phyloP scores from a whole-genome alignment of 768 basidiomycete genomes.

The Agaricus sinodeliciosus region DNA sequence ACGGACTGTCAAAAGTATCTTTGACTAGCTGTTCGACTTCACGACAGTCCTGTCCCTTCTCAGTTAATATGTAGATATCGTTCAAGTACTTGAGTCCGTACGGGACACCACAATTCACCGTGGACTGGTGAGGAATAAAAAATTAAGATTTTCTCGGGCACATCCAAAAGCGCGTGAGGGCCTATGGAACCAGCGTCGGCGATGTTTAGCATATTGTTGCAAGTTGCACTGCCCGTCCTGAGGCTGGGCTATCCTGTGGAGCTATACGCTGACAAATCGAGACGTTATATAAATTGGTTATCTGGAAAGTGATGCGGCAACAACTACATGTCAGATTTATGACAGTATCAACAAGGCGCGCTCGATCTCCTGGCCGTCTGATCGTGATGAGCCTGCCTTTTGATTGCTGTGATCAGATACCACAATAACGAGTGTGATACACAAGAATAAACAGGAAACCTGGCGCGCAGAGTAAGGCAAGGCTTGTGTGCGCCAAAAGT shows the following conservation, averaged over 20 bases:
- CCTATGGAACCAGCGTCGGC: conserved; percentile 28
- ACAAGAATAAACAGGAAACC: conserved; percentile 13
- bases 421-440: conserved; percentile 10
- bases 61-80: not conserved
- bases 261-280: too few relatives aligned
- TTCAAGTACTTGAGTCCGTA: conserved; percentile 23
- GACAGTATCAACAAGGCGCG: too few relatives aligned
- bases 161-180: conserved; percentile 28
- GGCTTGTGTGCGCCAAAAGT: conserved; percentile 37
- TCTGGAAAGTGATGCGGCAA: too few relatives aligned
- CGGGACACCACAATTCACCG: conserved; percentile 67
- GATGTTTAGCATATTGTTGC: conserved; percentile 39
- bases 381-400: conserved; percentile 1
- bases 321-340: too few relatives aligned
- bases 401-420: conserved; percentile 1
- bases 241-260: conserved; percentile 11
- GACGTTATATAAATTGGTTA: too few relatives aligned
- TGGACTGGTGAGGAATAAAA: conserved; percentile 65
- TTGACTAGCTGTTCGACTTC: conserved; percentile 51
- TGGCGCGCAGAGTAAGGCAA: conserved; percentile 21
- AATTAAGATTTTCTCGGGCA: conserved; percentile 50
- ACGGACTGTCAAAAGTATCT: conserved; percentile 37
- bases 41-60: conserved; percentile 47
- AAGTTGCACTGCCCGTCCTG: not conserved
- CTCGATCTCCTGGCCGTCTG: not conserved